A percentile compares a stretch with the other conserved stretches of the same genome.
These are phyloP conservation scores for Cryptosporidium sp. DNA, from an alignment of 169 alveolate genomes.

Conservation along the genomic window DNA sequence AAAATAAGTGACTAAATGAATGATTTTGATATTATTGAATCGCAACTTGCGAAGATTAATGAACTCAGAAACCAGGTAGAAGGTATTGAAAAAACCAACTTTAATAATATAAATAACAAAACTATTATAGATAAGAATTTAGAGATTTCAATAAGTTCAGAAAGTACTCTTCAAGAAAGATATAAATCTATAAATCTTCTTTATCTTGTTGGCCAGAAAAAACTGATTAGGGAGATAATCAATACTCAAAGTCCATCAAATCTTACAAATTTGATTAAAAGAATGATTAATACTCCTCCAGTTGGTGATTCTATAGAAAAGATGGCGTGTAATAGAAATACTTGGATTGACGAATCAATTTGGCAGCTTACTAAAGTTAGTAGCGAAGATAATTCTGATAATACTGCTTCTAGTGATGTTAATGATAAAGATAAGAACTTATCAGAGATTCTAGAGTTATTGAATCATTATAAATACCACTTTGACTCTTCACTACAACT, in stretches of 20 bases:
- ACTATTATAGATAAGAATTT: slow-evolving; percentile 18
- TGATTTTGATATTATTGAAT: slow-evolving; percentile 24
- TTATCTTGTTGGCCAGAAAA: slow-evolving; percentile 44
- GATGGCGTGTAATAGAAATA: slow-evolving; percentile 29
- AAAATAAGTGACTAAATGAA: slow-evolving; percentile 18
- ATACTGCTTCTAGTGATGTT: background rate
- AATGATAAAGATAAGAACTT: background rate
- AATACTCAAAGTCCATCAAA: background rate
- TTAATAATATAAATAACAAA: slow-evolving; percentile 1
- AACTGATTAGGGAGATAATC: slow-evolving; percentile 9
- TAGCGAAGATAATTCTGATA: background rate
- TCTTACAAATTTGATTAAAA: background rate
- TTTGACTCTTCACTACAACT: slow-evolving; percentile 20
- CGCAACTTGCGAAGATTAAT: slow-evolving; percentile 5
- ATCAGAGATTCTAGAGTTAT: slow-evolving; percentile 1
- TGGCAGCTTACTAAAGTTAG: slow-evolving; percentile 42
- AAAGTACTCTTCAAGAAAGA: background rate
- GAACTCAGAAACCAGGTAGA: slow-evolving; percentile 32
- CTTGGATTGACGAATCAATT: slow-evolving; percentile 49
- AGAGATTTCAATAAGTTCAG: slow-evolving; percentile 4
- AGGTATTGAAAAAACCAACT: background rate
- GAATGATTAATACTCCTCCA: slow-evolving; percentile 50
- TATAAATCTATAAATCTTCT: slow-evolving; percentile 23
- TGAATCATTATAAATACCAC: slow-evolving; percentile 2
- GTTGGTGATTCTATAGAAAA: slow-evolving; percentile 32